These are phyloP conservation scores for Polyporus tsugae DNA, from an alignment of 1,284 basidiomycete genomes.

Conservation along the genomic window DNA sequence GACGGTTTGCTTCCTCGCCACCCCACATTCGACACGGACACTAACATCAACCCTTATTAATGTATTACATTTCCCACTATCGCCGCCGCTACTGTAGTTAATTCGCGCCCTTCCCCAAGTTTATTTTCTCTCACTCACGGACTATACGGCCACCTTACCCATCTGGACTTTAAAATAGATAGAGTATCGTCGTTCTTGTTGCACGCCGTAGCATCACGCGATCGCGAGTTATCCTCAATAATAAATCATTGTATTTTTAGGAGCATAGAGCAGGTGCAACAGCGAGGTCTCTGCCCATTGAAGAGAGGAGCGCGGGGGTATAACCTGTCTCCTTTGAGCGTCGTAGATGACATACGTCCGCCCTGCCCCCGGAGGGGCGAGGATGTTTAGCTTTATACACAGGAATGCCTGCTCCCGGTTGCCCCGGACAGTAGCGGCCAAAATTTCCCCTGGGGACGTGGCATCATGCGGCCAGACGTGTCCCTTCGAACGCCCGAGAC, in stretches of 20 bases:
- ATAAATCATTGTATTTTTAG: slow-evolving; percentile 4
- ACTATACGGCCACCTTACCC: background rate
- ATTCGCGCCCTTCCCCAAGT: background rate
- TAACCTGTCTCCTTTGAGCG: slow-evolving; percentile 32
- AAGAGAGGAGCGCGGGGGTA: slow-evolving; percentile 32
- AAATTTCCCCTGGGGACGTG: slow-evolving; percentile 29
- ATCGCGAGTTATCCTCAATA: background rate
- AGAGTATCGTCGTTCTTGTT: background rate
- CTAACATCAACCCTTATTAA: too few relatives aligned
- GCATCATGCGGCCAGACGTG: slow-evolving; percentile 6
- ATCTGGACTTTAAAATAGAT: background rate
- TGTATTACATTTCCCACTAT: background rate
- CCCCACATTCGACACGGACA: background rate
- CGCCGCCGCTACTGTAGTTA: background rate
- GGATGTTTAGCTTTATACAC: slow-evolving; percentile 16
- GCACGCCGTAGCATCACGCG: background rate
- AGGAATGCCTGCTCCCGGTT: slow-evolving; percentile 32
- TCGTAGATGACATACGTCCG: slow-evolving; percentile 33
- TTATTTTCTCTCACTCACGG: background rate
- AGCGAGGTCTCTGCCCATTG: slow-evolving; percentile 24
- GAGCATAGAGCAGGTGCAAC: slow-evolving; percentile 14
- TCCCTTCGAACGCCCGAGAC: slow-evolving; percentile 29
- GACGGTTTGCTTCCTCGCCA: background rate
- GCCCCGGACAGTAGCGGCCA: slow-evolving; percentile 28
- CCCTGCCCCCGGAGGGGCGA: slow-evolving; percentile 26